These are phyloP conservation scores for Cardiospermum halicacabum DNA, from an alignment of 345 rosid genomes.

Conservation along the genomic window DNA sequence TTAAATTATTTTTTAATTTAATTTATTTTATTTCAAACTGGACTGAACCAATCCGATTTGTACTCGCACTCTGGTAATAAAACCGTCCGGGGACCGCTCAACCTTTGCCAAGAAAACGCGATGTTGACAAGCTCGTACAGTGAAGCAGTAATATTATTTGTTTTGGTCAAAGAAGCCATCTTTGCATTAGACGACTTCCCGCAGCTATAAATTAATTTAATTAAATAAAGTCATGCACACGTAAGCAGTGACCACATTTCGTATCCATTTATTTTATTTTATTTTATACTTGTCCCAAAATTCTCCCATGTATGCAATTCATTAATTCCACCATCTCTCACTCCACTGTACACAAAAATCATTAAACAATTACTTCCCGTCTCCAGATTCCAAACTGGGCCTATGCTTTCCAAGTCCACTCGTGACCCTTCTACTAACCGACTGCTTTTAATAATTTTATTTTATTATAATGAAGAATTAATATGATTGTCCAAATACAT, in stretches of 20 bases:
- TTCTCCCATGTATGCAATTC: neutral
- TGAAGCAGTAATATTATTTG: too few species aligned
- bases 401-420: too few species aligned
- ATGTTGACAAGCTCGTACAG: too few species aligned
- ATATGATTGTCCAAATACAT: neutral
- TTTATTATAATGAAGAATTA: too few species aligned
- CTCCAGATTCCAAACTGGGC: neutral
- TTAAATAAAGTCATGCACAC: neutral
- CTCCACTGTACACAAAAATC: neutral
- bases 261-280: neutral
- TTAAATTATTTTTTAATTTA: too few species aligned
- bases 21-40: too few species aligned
- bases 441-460: neutral
- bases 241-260: constrained; percentile 18
- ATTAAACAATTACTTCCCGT: neutral
- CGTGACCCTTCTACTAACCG: neutral
- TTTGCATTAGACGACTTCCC: neutral
- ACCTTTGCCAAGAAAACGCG: too few species aligned
- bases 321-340: constrained; percentile 9
- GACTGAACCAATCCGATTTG: too few species aligned
- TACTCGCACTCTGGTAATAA: too few species aligned
- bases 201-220: neutral
- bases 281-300: neutral
- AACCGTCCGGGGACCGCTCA: too few species aligned
- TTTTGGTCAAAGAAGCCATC: neutral